A percentile compares a stretch with the other conserved stretches of the same genome.
phyloP scores from a whole-genome alignment of 495 filamentous ascomycete genomes.

The Daldinia concentrica region DNA sequence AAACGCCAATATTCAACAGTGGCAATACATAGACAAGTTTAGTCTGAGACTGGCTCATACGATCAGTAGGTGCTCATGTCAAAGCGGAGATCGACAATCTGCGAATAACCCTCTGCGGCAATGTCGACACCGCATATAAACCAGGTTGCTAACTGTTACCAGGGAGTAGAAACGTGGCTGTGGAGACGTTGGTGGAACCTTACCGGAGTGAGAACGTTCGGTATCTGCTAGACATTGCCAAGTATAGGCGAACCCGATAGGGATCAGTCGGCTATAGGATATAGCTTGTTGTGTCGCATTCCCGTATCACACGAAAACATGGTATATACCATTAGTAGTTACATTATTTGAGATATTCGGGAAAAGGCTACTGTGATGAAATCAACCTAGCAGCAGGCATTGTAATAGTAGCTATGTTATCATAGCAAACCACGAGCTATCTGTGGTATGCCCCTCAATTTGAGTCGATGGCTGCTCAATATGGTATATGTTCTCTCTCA shows the following conservation, averaged over 20 bases:
- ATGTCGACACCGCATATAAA: slow-evolving; percentile 1
- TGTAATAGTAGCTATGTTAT: not conserved
- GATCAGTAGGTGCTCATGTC: not conserved
- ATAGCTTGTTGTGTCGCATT: not conserved
- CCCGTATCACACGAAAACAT: not conserved
- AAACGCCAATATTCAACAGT: too few species aligned
- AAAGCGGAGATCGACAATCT: slow-evolving; percentile 2
- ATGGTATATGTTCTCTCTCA: not conserved
- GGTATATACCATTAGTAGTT: not conserved
- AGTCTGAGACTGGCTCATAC: too few species aligned
- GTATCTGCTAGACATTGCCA: slow-evolving; percentile 2
- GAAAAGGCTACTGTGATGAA: not conserved
- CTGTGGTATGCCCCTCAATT: not conserved
- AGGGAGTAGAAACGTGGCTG: slow-evolving; percentile 2
- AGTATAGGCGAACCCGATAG: not conserved
- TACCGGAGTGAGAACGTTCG: not conserved
- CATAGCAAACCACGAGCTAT: not conserved
- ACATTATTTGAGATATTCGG: not conserved
- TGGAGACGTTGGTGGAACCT: not conserved
- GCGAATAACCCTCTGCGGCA: slow-evolving; percentile 3
- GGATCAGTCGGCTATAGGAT: slow-evolving; percentile 1
- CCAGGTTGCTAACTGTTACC: not conserved
- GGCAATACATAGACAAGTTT: too few species aligned
- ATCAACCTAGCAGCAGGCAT: not conserved
- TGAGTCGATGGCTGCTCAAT: not conserved